Evolutionary conservation across 345 rosid genomes (phyloP), one percentile per base, ranked within the genome.

Genomic region (Salix dunnii): DNA sequence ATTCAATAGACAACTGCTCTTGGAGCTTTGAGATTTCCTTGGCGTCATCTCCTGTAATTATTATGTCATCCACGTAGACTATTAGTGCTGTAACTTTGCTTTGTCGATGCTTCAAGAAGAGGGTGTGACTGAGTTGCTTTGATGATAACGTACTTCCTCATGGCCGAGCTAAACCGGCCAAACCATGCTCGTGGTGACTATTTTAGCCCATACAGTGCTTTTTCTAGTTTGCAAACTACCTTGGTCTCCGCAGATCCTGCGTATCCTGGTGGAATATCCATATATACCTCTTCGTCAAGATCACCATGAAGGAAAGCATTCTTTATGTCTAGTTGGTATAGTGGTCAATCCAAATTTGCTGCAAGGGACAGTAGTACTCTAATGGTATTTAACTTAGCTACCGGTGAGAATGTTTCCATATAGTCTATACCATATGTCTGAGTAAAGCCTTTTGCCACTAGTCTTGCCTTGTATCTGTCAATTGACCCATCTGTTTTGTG

Each of bases 171-270:
- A 14, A 48, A 48, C 3, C 53, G 4, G 53, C 21, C 21, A 4
- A 48, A 48, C 20, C 53, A 48, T 48, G 21, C 53, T 14, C 53
- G 7, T 1, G 53, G 6, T 48, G 53, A 48, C 18, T 48, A 1
- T 48, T 48, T 16, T 14, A 48, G 20, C 0, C 21, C 53, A 48
- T 13, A 48, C 53, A 46, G 0, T 0, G 51, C 51, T 0, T 0
- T 11, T 46, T 46, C 51, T 12, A 46, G 18, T 12, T 46, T 46
- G 51, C 51, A 46, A 12, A 46, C 18, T 0, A 46, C 0, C 51
- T 46, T 46, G 51, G 1, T 46, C 20, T 27, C 30, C 0, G 38
- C 0, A 28, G 0, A 0, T 0, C 20, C 20, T 48, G 53, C 16
- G 16, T 0, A 48, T 14, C 53, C 53, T 4, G 20, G 20, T 0